phyloP scores from a whole-genome alignment of 225 moss, liverwort and hornwort species.

The Sphagnum contortum region DNA sequence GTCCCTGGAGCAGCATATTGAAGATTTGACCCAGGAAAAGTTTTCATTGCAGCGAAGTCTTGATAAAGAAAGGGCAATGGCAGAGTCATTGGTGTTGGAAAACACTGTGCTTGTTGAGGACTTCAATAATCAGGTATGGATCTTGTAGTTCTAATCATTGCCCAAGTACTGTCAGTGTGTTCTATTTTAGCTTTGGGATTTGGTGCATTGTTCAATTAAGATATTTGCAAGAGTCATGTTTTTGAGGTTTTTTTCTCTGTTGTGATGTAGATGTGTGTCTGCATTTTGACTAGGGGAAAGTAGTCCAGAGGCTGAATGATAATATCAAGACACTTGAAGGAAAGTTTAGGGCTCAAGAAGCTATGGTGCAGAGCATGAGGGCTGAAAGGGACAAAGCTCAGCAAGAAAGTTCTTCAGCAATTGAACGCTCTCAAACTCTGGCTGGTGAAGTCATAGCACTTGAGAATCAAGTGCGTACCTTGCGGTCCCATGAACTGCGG shows the following conservation, averaged over 20 bases:
- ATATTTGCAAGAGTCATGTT: no score
- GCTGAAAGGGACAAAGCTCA: constrained; percentile 75
- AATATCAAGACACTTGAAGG: constrained; percentile 53
- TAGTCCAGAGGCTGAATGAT: constrained; percentile 73
- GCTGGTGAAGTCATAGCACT: constrained; percentile 87
- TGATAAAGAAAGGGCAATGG: constrained; percentile 57
- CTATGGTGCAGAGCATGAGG: constrained; percentile 41
- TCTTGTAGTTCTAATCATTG: no score
- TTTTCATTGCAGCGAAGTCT: constrained; percentile 83
- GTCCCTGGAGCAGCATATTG: constrained; percentile 91
- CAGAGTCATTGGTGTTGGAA: constrained; percentile 71
- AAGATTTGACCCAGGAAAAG: constrained; percentile 96
- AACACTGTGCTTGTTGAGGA: constrained; percentile 73
- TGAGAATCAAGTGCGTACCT: constrained; percentile 71
- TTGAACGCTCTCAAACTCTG: constrained; percentile 81
- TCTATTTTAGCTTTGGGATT: no score
- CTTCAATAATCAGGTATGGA: constrained; percentile 77
- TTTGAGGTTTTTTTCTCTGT: no score
- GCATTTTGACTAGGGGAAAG: constrained; percentile 49
- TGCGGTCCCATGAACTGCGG: constrained; percentile 78
- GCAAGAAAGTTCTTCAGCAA: constrained; percentile 64
- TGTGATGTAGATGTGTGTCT: background rate
- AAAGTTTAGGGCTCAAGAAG: constrained; percentile 66
- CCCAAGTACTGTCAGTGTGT: background rate
- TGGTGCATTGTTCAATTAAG: no score